Base-by-base conservation (phyloP, 1,284 basidiomycete species). In the Coniophora puteana region DNA sequence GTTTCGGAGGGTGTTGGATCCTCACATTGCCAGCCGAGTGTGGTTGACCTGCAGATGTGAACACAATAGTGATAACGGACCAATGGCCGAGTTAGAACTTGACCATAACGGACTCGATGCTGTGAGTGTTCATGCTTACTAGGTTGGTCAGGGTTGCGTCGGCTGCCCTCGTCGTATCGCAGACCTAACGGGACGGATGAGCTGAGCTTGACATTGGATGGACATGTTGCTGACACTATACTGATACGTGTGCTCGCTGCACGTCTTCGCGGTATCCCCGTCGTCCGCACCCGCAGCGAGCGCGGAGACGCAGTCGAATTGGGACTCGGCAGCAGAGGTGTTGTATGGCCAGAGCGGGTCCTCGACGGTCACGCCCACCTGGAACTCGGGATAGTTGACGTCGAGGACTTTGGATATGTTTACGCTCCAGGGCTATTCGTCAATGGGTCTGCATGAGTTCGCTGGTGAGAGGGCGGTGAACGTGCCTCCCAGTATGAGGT, bases 231-330 rank as follows among this genome's bases (percentile, higher is more conserved):
- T 44, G 46, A 71, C 72, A 45, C 69, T 72, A 47, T 74, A 74
- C 43, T 74, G 72, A 46, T 74, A 74, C 1, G 71, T 72, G 40
- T 73, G 70, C 49, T 73, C 73, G 45, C 70, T 72, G 47, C 72
- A 75, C 6, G 56, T 62, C 35, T 59, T 63, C 10, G 68, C 68
- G 10, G 67, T 67, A 33, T 58, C 51, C 26, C 56, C 63, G 11
- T 52, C 49, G 39, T 72, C 61, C 3, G 63, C 67, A 31, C 73
- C 72, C 29, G 70, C 68, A 30, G 63, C 65, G 14, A 75, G 51
- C 11, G 70, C 64, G 37, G 69, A 75, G 21, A 66, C 66, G 38
- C 73, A 74, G 39, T 69, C 68, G 18, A 75, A 58, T 35, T 66
- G 63, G 4, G 62, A 60, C 8, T 61, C 56, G 22, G 70, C 72